Evolutionary conservation across 345 rosid genomes (phyloP).

Genomic region (Capsella bursapastoris): DNA sequence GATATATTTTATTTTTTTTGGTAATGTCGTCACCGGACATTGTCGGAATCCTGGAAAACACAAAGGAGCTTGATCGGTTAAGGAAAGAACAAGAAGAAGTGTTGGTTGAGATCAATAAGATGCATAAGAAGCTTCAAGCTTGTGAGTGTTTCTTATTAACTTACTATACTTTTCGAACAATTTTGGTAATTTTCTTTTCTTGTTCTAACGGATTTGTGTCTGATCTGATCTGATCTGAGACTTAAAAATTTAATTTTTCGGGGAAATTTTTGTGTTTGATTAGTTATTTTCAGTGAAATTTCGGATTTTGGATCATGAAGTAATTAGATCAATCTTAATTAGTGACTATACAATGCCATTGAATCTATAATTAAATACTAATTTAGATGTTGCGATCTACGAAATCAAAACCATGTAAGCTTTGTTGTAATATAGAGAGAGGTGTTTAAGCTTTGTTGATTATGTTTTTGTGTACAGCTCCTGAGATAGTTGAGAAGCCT

Average conservation of each 20-base stretch:
- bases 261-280: background rate
- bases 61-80: slow-evolving; percentile 86
- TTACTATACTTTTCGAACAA: background rate
- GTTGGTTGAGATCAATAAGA: slow-evolving; percentile 76
- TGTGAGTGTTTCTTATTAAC: slow-evolving; percentile 45
- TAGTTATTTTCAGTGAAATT: background rate
- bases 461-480: slow-evolving; percentile 57
- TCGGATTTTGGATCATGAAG: background rate
- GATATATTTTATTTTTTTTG: background rate
- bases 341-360: background rate
- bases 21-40: slow-evolving; percentile 68
- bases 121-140: slow-evolving; percentile 85
- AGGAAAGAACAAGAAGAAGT: slow-evolving; percentile 75
- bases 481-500: slow-evolving; percentile 86
- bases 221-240: slow-evolving; percentile 14
- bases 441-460: slow-evolving; percentile 20
- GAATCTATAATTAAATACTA: background rate
- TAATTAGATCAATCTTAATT: background rate
- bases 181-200: background rate
- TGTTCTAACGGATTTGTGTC: background rate
- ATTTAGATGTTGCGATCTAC: slow-evolving; percentile 1
- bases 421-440: background rate
- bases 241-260: background rate
- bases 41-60: slow-evolving; percentile 66
- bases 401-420: background rate